Evolutionary conservation across 768 basidiomycete species (phyloP).

Genomic region (Auriscalpium vulgare): DNA sequence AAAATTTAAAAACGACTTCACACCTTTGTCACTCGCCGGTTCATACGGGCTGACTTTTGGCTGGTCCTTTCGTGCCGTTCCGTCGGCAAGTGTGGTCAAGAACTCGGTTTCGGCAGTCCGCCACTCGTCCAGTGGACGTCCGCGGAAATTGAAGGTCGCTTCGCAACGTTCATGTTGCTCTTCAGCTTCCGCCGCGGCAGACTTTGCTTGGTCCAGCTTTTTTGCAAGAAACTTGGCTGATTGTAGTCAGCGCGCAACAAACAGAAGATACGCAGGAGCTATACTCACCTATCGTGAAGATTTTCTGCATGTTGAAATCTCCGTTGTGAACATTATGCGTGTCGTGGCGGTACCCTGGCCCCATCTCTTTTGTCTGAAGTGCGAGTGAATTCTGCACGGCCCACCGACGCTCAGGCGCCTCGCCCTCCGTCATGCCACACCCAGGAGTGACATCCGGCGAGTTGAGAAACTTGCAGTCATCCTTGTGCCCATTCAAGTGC

Average conservation of each 20-base stretch:
- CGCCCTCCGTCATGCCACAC: background rate
- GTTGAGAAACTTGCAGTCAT: background rate
- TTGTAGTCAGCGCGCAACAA: too few species aligned
- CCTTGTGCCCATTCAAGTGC: background rate
- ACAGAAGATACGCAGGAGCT: background rate
- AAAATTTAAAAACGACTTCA: too few species aligned
- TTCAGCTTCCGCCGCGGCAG: background rate
- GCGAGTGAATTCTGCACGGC: background rate
- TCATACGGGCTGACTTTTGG: background rate
- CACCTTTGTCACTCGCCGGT: background rate
- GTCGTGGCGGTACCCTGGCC: background rate
- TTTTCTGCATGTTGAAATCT: background rate
- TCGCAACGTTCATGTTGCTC: too few species aligned
- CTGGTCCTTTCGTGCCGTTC: too few species aligned
- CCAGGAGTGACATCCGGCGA: background rate
- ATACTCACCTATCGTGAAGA: background rate
- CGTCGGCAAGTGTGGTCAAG: too few species aligned
- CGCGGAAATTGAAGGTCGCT: too few species aligned
- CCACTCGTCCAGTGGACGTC: too few species aligned
- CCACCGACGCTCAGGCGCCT: background rate
- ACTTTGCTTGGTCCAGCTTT: background rate
- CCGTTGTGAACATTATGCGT: background rate
- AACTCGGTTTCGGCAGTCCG: too few species aligned
- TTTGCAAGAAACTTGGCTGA: background rate
- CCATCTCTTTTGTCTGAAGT: background rate